Evolutionary conservation across 148 eudicot species (phyloP), one percentile per base, ranked within the genome.

Genomic region (Fagopyrum esculentum): DNA sequence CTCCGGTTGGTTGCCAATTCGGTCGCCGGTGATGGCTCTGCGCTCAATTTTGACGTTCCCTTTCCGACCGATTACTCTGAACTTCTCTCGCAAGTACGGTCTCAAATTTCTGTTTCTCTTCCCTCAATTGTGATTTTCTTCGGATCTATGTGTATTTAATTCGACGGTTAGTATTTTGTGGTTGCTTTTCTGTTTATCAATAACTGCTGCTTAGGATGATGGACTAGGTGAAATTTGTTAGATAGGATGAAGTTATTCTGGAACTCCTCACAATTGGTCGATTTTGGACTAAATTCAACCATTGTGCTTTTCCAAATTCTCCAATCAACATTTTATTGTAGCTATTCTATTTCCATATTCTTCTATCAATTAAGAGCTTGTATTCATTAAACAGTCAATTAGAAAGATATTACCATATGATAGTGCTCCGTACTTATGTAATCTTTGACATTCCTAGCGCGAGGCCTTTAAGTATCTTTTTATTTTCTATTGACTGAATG

Each of bases 51-150:
- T 60, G 88, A 90, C 76, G 83, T 84, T 44, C 76, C 82, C 29
- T 90, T 90, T 83, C 91, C 94, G 12, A 76, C 56, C 19, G 90
- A 90, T 76, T 90, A 90, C 55, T 68, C 76, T 68, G 75, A 88
- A 74, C 88, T 90, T 70, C 89, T 90, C 55, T 76, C 78, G 75
- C 91, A 90, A 79, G 91, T 90, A 75, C 69, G 80, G 54, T 50
- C 74, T 73, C 69, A 40, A 45, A 55, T 47, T 44, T 30, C 22
- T 63, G 43, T 63, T 54, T 26, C 40, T 6, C 13, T 75, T 47
- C 49, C 48, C 26, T 47, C 73, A n/a, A 44, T 30, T 69, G 50
- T 12, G 19, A 69, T 69, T 13, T 69, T 15, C 17, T 17, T 48
- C 12, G 73, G 57, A 9, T 10, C 46, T 72, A 17, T 5, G 17